Conservation (phyloP, 2,329 filamentous ascomycete genomes). For the Cercospora janseana region DNA sequence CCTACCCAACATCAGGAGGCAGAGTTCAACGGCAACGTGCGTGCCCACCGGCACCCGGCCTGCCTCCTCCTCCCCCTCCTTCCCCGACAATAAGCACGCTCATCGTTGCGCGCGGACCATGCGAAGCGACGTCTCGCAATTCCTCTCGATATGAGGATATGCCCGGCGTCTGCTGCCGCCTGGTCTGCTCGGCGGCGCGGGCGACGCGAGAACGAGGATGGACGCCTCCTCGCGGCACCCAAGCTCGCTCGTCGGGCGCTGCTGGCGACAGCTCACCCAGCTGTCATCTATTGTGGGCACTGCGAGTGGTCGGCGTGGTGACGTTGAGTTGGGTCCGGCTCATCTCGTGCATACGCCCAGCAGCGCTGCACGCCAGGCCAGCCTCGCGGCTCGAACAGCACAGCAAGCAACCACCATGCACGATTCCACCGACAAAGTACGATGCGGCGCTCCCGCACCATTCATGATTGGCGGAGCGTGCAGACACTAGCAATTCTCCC, state of each 20-base stretch:
- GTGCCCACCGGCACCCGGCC: neutral
- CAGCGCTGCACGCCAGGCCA: conserved; percentile 10
- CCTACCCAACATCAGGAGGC: no score
- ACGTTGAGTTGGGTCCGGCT: conserved; percentile 11
- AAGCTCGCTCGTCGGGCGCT: neutral
- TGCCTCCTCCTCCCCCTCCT: neutral
- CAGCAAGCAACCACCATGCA: conserved; percentile 16
- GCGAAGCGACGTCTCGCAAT: neutral
- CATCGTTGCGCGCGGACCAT: neutral
- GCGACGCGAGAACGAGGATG: no score
- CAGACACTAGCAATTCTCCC: conserved; percentile 5
- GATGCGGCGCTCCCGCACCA: conserved; percentile 7
- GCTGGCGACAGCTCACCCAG: conserved; percentile 1
- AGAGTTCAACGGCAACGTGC: conserved; percentile 11
- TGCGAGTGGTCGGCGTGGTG: conserved; percentile 1
- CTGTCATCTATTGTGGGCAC: neutral
- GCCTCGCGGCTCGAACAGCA: conserved; percentile 7
- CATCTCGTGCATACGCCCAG: conserved; percentile 7
- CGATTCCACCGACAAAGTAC: conserved; percentile 3
- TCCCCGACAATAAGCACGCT: neutral
- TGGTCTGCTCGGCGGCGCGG: neutral
- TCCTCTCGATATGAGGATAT: no score
- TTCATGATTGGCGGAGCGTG: conserved; percentile 10
- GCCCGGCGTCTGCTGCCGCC: neutral
- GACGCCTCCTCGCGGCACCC: neutral